A percentile compares a stretch with the other conserved stretches of the same genome.
These are phyloP conservation scores for Scheffersomyces titani DNA, from an alignment of 1,139 yeast genomes.

Conservation along the genomic window DNA sequence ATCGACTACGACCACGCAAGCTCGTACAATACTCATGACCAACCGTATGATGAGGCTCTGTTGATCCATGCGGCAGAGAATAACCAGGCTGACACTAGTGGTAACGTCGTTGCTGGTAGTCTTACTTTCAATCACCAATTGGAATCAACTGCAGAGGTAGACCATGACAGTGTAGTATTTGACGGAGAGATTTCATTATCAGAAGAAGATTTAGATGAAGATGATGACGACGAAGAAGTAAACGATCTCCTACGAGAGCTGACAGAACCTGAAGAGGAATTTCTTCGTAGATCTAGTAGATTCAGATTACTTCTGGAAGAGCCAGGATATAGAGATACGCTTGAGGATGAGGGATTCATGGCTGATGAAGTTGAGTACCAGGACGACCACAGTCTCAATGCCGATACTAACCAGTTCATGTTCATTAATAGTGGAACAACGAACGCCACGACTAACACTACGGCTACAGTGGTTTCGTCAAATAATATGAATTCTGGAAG, in stretches of 20 bases:
- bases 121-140: conserved; percentile 4
- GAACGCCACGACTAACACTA: conserved; percentile 9
- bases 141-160: conserved; percentile 20
- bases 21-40: conserved; percentile 12
- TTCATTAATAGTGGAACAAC: conserved; percentile 21
- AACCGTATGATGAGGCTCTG: conserved; percentile 12
- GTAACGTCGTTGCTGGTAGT: conserved; percentile 9
- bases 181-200: conserved; percentile 29
- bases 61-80: conserved; percentile 16
- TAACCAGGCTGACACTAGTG: conserved; percentile 11
- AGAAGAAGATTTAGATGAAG: conserved; percentile 7
- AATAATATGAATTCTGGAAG: conserved; percentile 17
- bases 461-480: conserved; percentile 4
- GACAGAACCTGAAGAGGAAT: conserved; percentile 8
- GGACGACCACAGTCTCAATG: conserved; percentile 46
- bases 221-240: conserved; percentile 18
- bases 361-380: conserved; percentile 62
- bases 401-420: conserved; percentile 9
- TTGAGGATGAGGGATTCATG: conserved; percentile 44
- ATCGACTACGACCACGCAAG: conserved; percentile 30
- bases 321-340: conserved; percentile 8
- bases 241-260: conserved; percentile 8
- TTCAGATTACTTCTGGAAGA: not conserved
- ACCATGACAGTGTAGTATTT: conserved; percentile 52
- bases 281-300: conserved; percentile 5